phyloP scores from a whole-genome alignment of 1,284 basidiomycete species.

The Pascua guehoae region DNA sequence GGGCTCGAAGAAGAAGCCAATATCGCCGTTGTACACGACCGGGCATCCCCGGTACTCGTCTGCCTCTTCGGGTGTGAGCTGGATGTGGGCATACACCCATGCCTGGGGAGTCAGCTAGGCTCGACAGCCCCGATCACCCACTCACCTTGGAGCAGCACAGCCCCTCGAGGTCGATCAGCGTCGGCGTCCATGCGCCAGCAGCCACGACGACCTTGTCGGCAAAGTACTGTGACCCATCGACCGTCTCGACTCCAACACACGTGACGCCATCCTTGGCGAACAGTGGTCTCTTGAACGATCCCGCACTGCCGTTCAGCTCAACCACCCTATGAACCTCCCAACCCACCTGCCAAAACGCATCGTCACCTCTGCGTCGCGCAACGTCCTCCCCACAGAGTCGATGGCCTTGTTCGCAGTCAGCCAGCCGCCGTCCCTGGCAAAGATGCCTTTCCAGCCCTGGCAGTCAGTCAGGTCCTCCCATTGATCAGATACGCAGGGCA shows the following conservation, averaged over 20 bases:
- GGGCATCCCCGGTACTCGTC: not conserved
- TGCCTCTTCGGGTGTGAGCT: conserved; percentile 41
- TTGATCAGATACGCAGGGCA: too few relatives aligned
- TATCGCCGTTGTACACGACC: conserved; percentile 3
- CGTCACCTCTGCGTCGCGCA: conserved; percentile 9
- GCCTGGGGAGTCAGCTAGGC: conserved; percentile 7
- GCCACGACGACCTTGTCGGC: conserved; percentile 46
- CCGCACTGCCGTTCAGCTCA: not conserved
- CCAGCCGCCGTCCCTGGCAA: conserved; percentile 38
- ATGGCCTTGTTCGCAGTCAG: conserved; percentile 42
- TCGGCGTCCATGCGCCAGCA: conserved; percentile 46
- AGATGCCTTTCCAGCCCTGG: conserved; percentile 38
- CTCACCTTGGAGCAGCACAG: conserved; percentile 44
- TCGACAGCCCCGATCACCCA: too few relatives aligned
- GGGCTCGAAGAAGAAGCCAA: conserved; percentile 7
- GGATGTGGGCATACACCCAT: conserved; percentile 46
- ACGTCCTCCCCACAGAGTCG: conserved; percentile 36
- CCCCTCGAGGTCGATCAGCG: conserved; percentile 42
- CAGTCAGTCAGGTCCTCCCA: not conserved
- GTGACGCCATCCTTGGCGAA: conserved; percentile 16
- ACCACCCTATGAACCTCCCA: not conserved
- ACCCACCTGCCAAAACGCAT: not conserved
- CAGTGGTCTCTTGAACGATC: not conserved
- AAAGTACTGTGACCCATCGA: conserved; percentile 33
- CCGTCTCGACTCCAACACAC: conserved; percentile 33